These are phyloP conservation scores for Gracilaria gracilis DNA, from an alignment of 23 red algal genomes.

Conservation along the genomic window DNA sequence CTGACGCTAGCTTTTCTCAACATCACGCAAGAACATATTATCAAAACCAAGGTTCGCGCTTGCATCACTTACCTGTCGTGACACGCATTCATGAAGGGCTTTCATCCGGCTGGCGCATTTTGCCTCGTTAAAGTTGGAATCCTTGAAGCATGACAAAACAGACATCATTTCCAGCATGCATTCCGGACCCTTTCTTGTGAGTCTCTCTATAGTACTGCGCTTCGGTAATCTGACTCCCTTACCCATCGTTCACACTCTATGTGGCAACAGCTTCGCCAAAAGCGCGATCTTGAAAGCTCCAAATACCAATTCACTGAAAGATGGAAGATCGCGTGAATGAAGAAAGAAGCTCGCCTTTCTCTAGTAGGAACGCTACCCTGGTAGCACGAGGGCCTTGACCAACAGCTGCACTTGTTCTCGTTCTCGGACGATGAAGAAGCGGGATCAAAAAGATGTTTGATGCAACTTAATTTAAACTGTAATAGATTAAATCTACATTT, in stretches of 20 bases:
- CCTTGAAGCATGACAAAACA: constrained; percentile 66
- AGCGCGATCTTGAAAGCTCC: not conserved
- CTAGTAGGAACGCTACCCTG: no score
- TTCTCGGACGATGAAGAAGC: no score
- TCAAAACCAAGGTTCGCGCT: not conserved
- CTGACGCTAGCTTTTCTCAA: no score
- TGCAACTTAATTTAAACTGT: no score
- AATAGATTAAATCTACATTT: no score
- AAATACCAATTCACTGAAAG: not conserved
- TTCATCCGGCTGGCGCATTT: constrained; percentile 61
- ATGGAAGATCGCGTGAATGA: no score
- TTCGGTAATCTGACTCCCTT: constrained; percentile 67
- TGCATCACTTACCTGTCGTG: constrained; percentile 29
- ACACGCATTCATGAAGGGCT: constrained; percentile 68
- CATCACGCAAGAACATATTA: not conserved
- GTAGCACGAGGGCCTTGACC: no score
- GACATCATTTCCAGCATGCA: constrained; percentile 74
- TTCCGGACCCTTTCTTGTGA: constrained; percentile 54
- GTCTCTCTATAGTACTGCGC: constrained; percentile 75
- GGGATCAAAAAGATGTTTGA: no score
- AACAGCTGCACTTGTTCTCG: no score
- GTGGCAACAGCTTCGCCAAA: not conserved
- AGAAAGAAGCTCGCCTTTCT: no score
- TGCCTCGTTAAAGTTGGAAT: constrained; percentile 66
- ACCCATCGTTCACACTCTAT: not conserved